Base-by-base conservation (phyloP, 78 protist genomes). In the Bigelowiella natans region DNA sequence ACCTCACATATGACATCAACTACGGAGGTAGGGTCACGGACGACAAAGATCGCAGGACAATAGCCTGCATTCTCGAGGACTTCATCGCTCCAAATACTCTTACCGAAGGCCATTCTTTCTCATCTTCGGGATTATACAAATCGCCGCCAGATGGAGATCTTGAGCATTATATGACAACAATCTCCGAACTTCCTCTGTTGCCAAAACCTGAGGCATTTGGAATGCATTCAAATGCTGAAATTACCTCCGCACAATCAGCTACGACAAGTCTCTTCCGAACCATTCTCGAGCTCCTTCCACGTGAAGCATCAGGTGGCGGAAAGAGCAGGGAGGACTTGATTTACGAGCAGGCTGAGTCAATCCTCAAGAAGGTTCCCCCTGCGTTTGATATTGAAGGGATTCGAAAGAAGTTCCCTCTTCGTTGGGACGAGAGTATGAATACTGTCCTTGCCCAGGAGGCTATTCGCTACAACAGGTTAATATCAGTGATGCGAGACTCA, bases 1-100 rank as follows among this genome's bases (percentile, higher is more conserved):
- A 93, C 40, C 93, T 94, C 11, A 2, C 88, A 2, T 91, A 89
- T 34, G 88, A 91, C 39, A 93, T 63, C 82, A 94, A 92, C 85
- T 97, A 96, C 91, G 99, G 99, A 1, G 99, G 99, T 0, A 88
- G 97, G 11, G 96, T 97, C 40, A 96, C 99, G 3, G 99, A 97
- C 90, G 96, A 94, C 88, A 86, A 91, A 92, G 99, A 97, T 91
- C 93, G 96, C 3, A 85, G 97, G 2, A n/a, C 91, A 29, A 37
- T 95, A 86, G 83, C 83, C 84, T 93, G 93, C 2, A 51, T 95
- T 11, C 82, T 95, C 38, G 36, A 36, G 1, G 88, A 36, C 3
- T 92, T 38, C 84, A 40, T 95, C 40, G 30, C 36, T 39, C 93
- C 51, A 11, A 89, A 39, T 2, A 92, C 90, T 7, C 90, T 97